Conservation (phyloP, 352 stramenopile species). For the Blastocystis sp. region DNA sequence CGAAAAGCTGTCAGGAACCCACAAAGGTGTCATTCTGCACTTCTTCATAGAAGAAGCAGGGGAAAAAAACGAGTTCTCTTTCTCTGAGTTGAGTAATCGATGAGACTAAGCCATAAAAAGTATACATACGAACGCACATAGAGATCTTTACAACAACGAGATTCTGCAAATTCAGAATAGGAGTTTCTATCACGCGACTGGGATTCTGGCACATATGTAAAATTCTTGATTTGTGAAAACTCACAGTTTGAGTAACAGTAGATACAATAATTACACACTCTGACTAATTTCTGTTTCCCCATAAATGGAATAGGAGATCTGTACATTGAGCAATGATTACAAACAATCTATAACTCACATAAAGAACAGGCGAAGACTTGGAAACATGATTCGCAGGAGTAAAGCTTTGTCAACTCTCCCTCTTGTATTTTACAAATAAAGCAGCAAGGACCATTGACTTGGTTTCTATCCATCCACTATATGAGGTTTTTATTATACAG, state of each 20-base stretch:
- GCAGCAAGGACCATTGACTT: background rate
- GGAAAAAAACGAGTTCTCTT: background rate
- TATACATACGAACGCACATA: background rate
- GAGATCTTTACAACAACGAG: slow-evolving; percentile 27
- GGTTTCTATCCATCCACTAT: background rate
- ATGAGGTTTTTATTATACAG: background rate
- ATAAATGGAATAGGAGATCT: slow-evolving; percentile 44
- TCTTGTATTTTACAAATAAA: background rate
- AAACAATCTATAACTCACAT: background rate
- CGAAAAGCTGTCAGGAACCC: slow-evolving; percentile 10
- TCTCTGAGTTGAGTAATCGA: background rate
- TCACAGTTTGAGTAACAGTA: slow-evolving; percentile 35
- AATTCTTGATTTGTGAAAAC: background rate
- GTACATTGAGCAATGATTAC: background rate
- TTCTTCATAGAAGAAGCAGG: background rate
- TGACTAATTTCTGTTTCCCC: background rate
- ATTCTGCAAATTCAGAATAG: slow-evolving; percentile 32
- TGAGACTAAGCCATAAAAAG: background rate
- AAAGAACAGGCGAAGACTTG: background rate
- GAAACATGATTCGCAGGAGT: slow-evolving; percentile 20
- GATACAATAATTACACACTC: slow-evolving; percentile 3
- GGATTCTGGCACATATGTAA: background rate
- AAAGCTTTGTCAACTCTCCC: background rate
- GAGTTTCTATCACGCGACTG: background rate
- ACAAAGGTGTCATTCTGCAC: slow-evolving; percentile 10